Evolutionary conservation across 352 stramenopile species (phyloP), one percentile per base, ranked within the genome.

Genomic region (Phytopythium kandeliae): DNA sequence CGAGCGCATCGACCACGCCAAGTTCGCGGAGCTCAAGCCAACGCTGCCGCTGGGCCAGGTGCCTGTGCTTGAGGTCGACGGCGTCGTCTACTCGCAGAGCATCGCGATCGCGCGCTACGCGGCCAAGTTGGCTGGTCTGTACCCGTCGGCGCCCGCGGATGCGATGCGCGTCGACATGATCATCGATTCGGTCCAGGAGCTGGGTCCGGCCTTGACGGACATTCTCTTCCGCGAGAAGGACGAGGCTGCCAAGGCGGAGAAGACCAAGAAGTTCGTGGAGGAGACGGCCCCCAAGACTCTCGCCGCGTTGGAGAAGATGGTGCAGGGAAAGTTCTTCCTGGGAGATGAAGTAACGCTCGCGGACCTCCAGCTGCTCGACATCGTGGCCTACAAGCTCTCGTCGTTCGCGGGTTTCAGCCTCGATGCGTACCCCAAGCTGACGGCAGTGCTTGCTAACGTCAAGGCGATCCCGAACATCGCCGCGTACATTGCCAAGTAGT

Each of bases 241-340:
- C 41, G 69, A 77, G 33, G 17, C 51, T 0, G 49, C 53, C 31
- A 77, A 78, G 60, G 63, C 57, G 4, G 58, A 68, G 36, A 75
- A 76, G 49, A 74, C 59, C 38, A 71, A 78, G 40, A 54, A 41
- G 26, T 67, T 75, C 41, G 33, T 74, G 3, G 58, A 73, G n/a
- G 62, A 79, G 40, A 63, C 53, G 22, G 34, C 78, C 12, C 70
- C 73, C 6, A 66, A 63, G 52, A 38, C 47, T 1, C 49, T 92
- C 25, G 38, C 30, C 8, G 43, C 57, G 26, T 49, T 89, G 2
- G 72, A 89, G 57, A 63, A 51, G 28, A 36, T 69, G 21, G 60
- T 88, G n/a, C 24, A 58, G 19, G 74, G 71, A 28, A 67, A 65
- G 48, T 88, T 78, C 49, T 65, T 89, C 48, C 52, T 71, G 4